Base-by-base conservation (phyloP, 768 basidiomycete species). In the Boletellus ananiceps region DNA sequence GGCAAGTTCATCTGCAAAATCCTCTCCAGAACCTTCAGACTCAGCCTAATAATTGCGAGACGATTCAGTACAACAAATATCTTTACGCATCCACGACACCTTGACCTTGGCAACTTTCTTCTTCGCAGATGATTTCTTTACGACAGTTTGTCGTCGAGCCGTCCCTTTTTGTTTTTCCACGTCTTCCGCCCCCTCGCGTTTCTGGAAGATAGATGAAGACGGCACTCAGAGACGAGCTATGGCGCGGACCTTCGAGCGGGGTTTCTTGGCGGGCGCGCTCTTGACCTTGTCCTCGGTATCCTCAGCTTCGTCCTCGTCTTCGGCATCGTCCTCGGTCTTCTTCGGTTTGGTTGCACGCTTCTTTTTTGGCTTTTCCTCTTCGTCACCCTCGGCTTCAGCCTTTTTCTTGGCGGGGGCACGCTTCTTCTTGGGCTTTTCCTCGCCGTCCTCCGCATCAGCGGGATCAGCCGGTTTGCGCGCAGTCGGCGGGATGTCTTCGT, bases 401-500 rank as follows among this genome's bases (percentile, higher is more conserved):
- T 62, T 68, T 62, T 69, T 70, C 69, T 67, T 71, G 50, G 66
- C 54, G 6, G 61, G 58, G 47, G 65, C 69, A 11, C 74, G 71
- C 49, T 74, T 73, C 52, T 76, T 77, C 70, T 78, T 80, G 65
- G 77, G 77, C 11, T 81, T 77, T 48, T 79, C 77, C 44, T 75
- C 77, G 9, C 75, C 77, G 0, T 66, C 76, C n/a, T 73, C 73
- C 7, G 71, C 74, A 2, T 73, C 75, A 13, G 73, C 76, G 15
- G 70, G 75, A 12, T 61, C 79, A 5, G 65, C 73, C 8, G 78
- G 67, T 57, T 86, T 90, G 53, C 74, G 75, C 4, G 89, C 88
- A 15, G 74, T 76, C 29, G 79, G 82, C 5, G 90, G 90, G 35
- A 94, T 81, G 59, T 95, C 93, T 57, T 84, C 92, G 31, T 85